Percentiles rank a stretch among this genome's conserved stretches.
phyloP scores from a whole-genome alignment of 2,329 filamentous ascomycete genomes.

The Pseudocercospora macadamiae region DNA sequence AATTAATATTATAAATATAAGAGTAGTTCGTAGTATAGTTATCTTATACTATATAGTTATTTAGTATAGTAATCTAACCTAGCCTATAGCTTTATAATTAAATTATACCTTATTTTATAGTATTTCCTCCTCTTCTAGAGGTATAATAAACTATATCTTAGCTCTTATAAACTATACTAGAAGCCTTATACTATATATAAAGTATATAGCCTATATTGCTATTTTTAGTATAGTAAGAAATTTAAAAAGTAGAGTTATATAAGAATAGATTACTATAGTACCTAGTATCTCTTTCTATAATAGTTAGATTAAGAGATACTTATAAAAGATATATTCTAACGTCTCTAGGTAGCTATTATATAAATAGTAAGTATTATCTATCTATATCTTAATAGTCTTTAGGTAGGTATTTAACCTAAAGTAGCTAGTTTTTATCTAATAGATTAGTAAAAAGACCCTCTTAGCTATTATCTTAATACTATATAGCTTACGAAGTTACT shows the following conservation, averaged over 20 bases:
- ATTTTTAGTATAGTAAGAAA: background rate
- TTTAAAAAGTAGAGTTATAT: background rate
- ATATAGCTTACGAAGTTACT: background rate
- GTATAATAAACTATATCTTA: background rate
- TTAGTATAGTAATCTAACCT: background rate
- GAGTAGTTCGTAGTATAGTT: background rate
- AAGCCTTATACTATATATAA: background rate
- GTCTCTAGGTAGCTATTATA: background rate
- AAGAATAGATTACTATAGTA: background rate
- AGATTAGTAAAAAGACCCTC: background rate
- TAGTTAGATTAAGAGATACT: background rate
- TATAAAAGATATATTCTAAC: background rate
- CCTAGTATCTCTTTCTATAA: background rate
- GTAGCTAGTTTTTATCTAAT: background rate
- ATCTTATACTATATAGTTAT: background rate
- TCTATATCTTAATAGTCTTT: background rate
- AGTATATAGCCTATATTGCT: background rate
- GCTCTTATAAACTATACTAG: background rate
- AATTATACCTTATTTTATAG: background rate
- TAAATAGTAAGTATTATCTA: background rate
- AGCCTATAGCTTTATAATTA: background rate
- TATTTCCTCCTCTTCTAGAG: background rate
- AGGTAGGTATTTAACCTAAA: background rate
- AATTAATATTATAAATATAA: background rate
- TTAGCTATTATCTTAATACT: background rate